These are phyloP conservation scores for Diutina siamensis DNA, from an alignment of 1,139 yeast species.

Conservation along the genomic window DNA sequence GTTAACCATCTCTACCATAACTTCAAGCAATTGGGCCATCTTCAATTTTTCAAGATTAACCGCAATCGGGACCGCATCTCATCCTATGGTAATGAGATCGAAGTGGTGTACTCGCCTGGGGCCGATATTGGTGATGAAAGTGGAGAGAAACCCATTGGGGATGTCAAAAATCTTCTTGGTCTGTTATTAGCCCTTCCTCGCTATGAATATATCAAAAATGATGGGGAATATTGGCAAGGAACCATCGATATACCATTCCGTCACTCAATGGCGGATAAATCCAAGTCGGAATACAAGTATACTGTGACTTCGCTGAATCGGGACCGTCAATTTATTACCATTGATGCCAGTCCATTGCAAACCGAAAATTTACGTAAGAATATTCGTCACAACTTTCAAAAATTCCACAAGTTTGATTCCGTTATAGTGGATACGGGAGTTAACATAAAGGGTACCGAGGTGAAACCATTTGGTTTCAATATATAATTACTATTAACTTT, in stretches of 20 bases:
- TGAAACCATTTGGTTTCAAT: too few relatives aligned
- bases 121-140: not conserved
- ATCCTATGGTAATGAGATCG: not conserved
- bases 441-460: too few relatives aligned
- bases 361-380: not conserved
- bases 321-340: not conserved
- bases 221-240: not conserved
- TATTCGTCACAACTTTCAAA: slow-evolving; percentile 1
- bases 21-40: not conserved
- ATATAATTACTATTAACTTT: too few relatives aligned
- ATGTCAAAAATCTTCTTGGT: not conserved
- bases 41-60: not conserved
- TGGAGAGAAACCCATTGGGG: not conserved
- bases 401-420: not conserved
- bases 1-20: not conserved
- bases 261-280: not conserved
- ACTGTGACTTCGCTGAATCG: not conserved
- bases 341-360: not conserved
- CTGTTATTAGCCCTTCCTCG: not conserved
- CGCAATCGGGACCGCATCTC: not conserved
- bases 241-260: not conserved
- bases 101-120: not conserved
- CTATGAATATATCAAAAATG: not conserved
- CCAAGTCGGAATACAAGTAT: not conserved
- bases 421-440: not conserved